Evolutionary conservation across 345 rosid genomes (phyloP), one percentile per base, ranked within the genome.

Genomic region (Ceriops decandra): DNA sequence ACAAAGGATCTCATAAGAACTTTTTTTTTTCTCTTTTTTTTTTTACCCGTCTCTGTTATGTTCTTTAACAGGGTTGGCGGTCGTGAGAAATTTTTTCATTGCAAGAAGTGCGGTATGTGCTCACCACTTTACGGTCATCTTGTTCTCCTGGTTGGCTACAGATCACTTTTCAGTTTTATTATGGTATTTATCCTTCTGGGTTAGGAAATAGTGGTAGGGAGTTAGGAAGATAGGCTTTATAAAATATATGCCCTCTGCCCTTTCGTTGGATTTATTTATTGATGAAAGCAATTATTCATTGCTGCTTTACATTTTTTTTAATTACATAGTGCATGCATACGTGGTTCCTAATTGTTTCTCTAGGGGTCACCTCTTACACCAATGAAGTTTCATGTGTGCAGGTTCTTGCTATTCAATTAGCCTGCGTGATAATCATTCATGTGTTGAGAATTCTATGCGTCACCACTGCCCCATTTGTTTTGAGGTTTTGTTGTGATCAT

Each of bases 381-480:
- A 63, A 67, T 7, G 26, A 33, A 33, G 21, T 54, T 62, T 64
- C 56, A 31, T 58, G 10, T 70, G 35, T 54, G 51, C 79, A 93
- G 98, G 93, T 72, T 84, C 97, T 68, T 95, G 99, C 84, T 95
- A 95, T 79, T 67, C 89, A 3, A 79, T 42, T 49, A 63, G 71
- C 62, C 79, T 95, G 76, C 90, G 62, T 1, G 75, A 84, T 81
- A 91, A 95, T 74, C 99, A 95, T 86, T 81, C 68, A 0, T 95
- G 99, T 22, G 87, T 95, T 65, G 99, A 95, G 86, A 78, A 95
- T 82, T 95, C 99, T 26, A 95, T 95, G 99, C 86, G 80, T 58
- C 99, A 95, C 74, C 97, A 95, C 76, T 95, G 99, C 79, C 93
- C 99, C 64, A 95, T 95, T 58, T 95, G 99, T 71, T 95, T 79